Evolutionary conservation across 2,329 filamentous ascomycete genomes (phyloP), one percentile per base, ranked within the genome.

Genomic region (Colletotrichum tofieldiae): DNA sequence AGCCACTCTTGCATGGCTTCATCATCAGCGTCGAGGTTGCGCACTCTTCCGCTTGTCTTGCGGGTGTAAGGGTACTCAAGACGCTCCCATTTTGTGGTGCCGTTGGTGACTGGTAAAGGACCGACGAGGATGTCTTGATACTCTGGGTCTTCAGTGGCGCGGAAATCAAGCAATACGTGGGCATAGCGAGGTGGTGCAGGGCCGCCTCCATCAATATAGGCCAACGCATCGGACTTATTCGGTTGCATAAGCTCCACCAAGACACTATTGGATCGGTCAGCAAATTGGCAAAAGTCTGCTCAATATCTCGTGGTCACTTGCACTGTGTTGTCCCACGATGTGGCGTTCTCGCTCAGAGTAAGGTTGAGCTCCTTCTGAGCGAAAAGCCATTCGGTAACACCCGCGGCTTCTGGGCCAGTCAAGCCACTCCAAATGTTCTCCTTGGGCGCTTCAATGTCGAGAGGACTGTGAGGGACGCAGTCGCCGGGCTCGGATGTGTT

Each of bases 161-260:
- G 79, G 75, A 83, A 79, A 67, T 83, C 79, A n/a, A 87, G 75
- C 3, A 83, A 75, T 1, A 84, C 84, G 61, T 84, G 84, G 4
- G 86, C 86, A 76, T 84, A 87, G 23, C 83, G 79, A 2, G 76
- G 65, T 1, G 86, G 85, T 1, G 77, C 75, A 4, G 81, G 67
- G 0, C 76, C 81, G 8, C 75, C 73, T 2, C 79, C 80, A 41
- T 87, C 84, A 1, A 88, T 76, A 67, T 86, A 88, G 2, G 80
- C 70, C 58, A 86, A 66, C 0, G 81, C 84, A 68, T 86, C 85
- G 0, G 85, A 86, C 78, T 88, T 88, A 77, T 88, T 88, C 0
- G 86, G 86, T 29, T 77, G 74, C 62, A 87, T 77, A 0, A 83
- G 72, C 75, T 87, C 85, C 1, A 81, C 76, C 2, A 80, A 74